Evolutionary conservation across 768 basidiomycete species (phyloP), one percentile per base, ranked within the genome.

Genomic region (Suillus variegatus): DNA sequence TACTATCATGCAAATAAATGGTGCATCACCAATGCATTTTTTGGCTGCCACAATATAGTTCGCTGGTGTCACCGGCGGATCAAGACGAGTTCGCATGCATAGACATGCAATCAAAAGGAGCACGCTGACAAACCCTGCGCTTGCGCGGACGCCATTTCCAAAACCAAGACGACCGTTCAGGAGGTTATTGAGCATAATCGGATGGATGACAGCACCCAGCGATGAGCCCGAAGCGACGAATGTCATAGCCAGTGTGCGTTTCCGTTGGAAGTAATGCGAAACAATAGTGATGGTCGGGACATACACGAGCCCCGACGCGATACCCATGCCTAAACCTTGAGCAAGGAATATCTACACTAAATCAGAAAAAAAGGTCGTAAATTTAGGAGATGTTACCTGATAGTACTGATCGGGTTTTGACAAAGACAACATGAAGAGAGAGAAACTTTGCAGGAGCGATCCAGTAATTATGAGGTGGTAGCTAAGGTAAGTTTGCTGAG

Each of bases 391-490:
- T 32, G 67, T n/a, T 35, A 78, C 78, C 70, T 80, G 80, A 60
- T 79, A 81, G 66, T 75, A 80, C n/a, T 76, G 73, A 36, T 78
- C 67, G 0, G 75, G 77, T 56, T 80, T 72, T 9, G 77, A 74
- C 8, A 82, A 70, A 3, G 82, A 81, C 46, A 85, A 79, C 79
- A 82, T 81, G 69, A 80, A 83, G 14, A 80, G 64, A 12, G 72
- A 69, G 44, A 82, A 73, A 4, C 79, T 75, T 47, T 84, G 81
- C n/a, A 86, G 71, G 9, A 82, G 25, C 1, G 81, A 75, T 0
- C 84, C 85, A 40, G 74, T 75, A 13, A 83, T 79, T 66, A 86
- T 77, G 18, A 86, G 65, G 51, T 78, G 73, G 64, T 82, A 81
- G 67, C 83, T 83, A 49, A 32, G 62, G 12, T 47, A 36, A 47